Evolutionary conservation across 1,284 basidiomycete genomes (phyloP).

Genomic region (Sporisorium sorghi): DNA sequence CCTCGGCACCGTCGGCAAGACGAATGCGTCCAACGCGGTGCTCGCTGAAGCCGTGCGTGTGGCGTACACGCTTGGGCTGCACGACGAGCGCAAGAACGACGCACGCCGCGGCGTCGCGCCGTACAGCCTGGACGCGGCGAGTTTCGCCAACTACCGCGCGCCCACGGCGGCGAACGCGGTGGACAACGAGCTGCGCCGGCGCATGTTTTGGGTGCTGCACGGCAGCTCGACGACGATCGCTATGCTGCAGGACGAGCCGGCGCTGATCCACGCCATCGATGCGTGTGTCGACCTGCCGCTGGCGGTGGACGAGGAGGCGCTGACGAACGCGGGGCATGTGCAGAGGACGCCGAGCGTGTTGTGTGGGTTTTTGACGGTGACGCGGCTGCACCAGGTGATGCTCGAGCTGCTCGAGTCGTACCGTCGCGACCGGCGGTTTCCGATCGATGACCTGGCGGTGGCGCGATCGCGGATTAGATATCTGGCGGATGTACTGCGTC

Average conservation of each 20-base stretch:
- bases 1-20: slow-evolving; percentile 45
- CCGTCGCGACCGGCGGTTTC: slow-evolving; percentile 43
- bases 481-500: slow-evolving; percentile 26
- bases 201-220: slow-evolving; percentile 52
- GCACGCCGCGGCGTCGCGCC: slow-evolving; percentile 7
- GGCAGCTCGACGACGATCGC: slow-evolving; percentile 57
- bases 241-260: slow-evolving; percentile 52
- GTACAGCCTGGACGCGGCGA: slow-evolving; percentile 20
- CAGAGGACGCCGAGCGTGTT: slow-evolving; percentile 41
- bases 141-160: slow-evolving; percentile 22
- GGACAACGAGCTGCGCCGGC: slow-evolving; percentile 49
- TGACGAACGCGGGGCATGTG: slow-evolving; percentile 21
- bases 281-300: slow-evolving; percentile 50
- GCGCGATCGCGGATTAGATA: slow-evolving; percentile 34
- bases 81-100: slow-evolving; percentile 48
- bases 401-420: slow-evolving; percentile 50
- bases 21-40: slow-evolving; percentile 54
- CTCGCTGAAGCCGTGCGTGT: slow-evolving; percentile 55
- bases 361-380: slow-evolving; percentile 50
- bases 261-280: slow-evolving; percentile 49
- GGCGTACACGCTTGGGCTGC: slow-evolving; percentile 45
- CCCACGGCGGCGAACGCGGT: slow-evolving; percentile 37
- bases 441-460: slow-evolving; percentile 32
- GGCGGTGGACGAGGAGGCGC: slow-evolving; percentile 51
- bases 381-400: slow-evolving; percentile 50